Evolutionary conservation across 2,329 filamentous ascomycete species (phyloP), one percentile per base, ranked within the genome.

Genomic region (Exserohilum turcica): DNA sequence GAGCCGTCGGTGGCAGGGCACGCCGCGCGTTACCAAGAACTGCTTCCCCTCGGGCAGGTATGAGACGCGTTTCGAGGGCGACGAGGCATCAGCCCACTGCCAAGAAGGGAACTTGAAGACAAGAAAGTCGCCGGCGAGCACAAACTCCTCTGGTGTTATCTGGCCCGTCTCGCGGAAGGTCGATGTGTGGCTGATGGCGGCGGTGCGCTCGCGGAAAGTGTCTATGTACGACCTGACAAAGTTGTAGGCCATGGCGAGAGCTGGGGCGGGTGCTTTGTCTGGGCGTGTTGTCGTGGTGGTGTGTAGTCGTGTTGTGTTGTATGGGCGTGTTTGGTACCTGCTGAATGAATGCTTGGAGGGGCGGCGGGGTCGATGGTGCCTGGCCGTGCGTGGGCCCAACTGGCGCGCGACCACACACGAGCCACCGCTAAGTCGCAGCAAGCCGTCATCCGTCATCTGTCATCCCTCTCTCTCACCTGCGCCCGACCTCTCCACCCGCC

Each of bases 31-130:
- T 36, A 97, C 89, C 32, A 99, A 84, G 71, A 92, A 99, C 82
- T 99, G 94, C 79, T 97, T 99, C 45, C 89, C 91, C 0, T 86
- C 78, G 0, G 94, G 94, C 3, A 99, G 85, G 72, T 96, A 90
- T 61, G 81, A 80, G 49, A 90, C 90, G 59, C 92, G 88, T 74
- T 91, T 90, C 57, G 85, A 83, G 1, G 87, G 84, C n/a, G 87
- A 86, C 49, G 93, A 90, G 63, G 93, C 92, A 67, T 94, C 91
- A 61, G 89, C 87, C 94, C 94, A 99, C 43, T 91, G 89, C 94
- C 94, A 99, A 53, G 93, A 96, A 7, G 93, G 94, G 78, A 99
- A 99, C 80, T 97, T 97, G 86, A 95, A 96, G 70, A 96, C 92
- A 32, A 99, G 86, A 75, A 97, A 99, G 79, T 99, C 94, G 66